These are phyloP conservation scores for Aspergillus jensenii DNA, from an alignment of 2,329 filamentous ascomycete species.

Conservation along the genomic window DNA sequence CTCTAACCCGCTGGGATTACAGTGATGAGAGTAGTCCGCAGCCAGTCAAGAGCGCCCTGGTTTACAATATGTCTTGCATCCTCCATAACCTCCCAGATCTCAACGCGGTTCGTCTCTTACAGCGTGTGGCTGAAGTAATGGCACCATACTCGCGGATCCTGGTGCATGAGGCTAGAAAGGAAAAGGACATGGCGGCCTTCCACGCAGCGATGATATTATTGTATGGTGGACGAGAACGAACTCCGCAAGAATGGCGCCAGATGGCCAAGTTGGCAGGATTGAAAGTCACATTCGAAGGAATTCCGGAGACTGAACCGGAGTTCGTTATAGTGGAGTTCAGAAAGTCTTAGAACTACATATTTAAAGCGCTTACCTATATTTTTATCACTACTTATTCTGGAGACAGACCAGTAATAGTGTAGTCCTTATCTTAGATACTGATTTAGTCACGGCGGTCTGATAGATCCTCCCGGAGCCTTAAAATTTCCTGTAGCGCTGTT, in stretches of 20 bases:
- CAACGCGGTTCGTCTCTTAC: conserved; percentile 33
- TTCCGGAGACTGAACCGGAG: conserved; percentile 19
- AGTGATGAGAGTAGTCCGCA: conserved; percentile 31
- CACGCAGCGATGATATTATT: conserved; percentile 39
- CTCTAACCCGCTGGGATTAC: neutral
- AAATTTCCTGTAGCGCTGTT: no score
- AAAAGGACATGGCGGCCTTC: conserved; percentile 28
- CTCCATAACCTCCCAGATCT: conserved; percentile 39
- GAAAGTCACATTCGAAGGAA: conserved; percentile 35
- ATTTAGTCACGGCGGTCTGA: no score
- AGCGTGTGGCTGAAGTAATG: conserved; percentile 38
- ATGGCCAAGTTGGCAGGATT: conserved; percentile 33
- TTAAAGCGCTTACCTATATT: no score
- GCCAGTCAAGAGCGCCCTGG: conserved; percentile 31
- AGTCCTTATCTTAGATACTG: no score
- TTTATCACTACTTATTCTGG: no score
- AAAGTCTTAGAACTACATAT: no score
- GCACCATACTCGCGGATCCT: conserved; percentile 33
- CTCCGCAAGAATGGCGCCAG: conserved; percentile 32
- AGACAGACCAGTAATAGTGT: no score
- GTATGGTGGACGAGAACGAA: conserved; percentile 35
- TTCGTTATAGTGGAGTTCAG: no score
- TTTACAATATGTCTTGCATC: conserved; percentile 38
- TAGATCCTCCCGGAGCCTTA: no score
- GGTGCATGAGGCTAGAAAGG: conserved; percentile 38